Percentiles rank a stretch among this genome's conserved stretches.
Evolutionary conservation across 2,329 filamentous ascomycete species (phyloP).

Genomic region (Parafenestella ontariensis): DNA sequence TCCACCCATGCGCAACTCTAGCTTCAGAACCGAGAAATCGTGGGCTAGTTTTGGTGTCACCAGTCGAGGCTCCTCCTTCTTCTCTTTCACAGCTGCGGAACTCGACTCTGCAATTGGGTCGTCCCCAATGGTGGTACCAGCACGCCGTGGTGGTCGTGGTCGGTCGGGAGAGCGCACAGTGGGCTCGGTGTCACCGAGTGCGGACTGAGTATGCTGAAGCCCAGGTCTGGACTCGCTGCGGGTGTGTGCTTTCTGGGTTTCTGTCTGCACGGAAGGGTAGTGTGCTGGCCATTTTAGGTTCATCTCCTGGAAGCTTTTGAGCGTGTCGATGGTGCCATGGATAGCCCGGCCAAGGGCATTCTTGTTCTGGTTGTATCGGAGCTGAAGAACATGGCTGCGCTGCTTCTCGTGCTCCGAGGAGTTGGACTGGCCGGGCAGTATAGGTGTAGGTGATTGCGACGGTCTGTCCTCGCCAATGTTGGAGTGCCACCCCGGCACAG

Average conservation of each 20-base stretch:
- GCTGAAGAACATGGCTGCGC: slow-evolving; percentile 85
- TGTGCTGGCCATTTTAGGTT: slow-evolving; percentile 93
- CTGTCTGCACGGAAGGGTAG: slow-evolving; percentile 80
- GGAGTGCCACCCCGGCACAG: slow-evolving; percentile 60
- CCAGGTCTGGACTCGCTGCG: slow-evolving; percentile 65
- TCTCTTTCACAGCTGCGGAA: slow-evolving; percentile 68
- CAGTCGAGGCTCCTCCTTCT: slow-evolving; percentile 75
- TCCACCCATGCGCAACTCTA: slow-evolving; percentile 89
- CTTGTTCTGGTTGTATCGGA: slow-evolving; percentile 94
- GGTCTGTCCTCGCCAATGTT: slow-evolving; percentile 64
- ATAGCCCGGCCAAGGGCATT: slow-evolving; percentile 87
- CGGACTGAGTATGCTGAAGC: slow-evolving; percentile 69
- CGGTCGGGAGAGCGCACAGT: slow-evolving; percentile 51
- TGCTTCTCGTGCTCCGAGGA: slow-evolving; percentile 67
- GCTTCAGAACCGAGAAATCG: slow-evolving; percentile 93
- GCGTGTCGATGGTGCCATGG: slow-evolving; percentile 80
- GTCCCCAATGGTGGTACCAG: slow-evolving; percentile 72
- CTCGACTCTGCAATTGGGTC: slow-evolving; percentile 73
- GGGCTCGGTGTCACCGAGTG: slow-evolving; percentile 58
- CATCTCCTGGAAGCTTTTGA: slow-evolving; percentile 84
- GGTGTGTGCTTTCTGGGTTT: slow-evolving; percentile 50
- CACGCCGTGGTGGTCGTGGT: slow-evolving; percentile 67
- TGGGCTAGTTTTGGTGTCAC: slow-evolving; percentile 92
- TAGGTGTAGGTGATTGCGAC: slow-evolving; percentile 63
- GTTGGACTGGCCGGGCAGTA: slow-evolving; percentile 57